Conservation (phyloP, 1,284 basidiomycete genomes). For the Marasmius tenuissimus region DNA sequence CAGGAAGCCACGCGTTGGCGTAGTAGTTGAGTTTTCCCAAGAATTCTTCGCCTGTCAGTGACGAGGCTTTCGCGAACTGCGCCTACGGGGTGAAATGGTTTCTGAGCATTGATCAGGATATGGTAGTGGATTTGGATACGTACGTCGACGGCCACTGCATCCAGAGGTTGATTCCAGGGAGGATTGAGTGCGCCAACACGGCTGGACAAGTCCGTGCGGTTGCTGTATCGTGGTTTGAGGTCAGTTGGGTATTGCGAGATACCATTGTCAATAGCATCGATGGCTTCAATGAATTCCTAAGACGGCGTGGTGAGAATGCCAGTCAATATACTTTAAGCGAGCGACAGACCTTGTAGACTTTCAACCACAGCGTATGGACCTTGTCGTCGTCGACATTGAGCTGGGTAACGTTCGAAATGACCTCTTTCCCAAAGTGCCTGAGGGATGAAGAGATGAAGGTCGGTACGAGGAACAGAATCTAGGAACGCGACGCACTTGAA, state of each 20-base stretch:
- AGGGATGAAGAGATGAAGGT: slow-evolving; percentile 7
- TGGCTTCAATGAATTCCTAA: slow-evolving; percentile 90
- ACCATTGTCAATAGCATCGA: slow-evolving; percentile 97
- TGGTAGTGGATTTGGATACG: slow-evolving; percentile 23
- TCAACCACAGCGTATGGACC: slow-evolving; percentile 80
- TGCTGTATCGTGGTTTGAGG: slow-evolving; percentile 68
- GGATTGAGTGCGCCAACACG: slow-evolving; percentile 86
- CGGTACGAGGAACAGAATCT: slow-evolving; percentile 1
- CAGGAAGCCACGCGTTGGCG: slow-evolving; percentile 90
- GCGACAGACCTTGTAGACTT: slow-evolving; percentile 73
- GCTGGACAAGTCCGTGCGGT: slow-evolving; percentile 78
- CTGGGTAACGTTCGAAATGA: slow-evolving; percentile 70
- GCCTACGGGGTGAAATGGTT: slow-evolving; percentile 39
- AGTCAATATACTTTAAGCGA: not conserved
- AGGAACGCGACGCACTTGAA: slow-evolving; percentile 71
- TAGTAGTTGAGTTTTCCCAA: slow-evolving; percentile 81
- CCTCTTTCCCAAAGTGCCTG: slow-evolving; percentile 92
- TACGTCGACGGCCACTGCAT: slow-evolving; percentile 71
- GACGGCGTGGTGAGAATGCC: not conserved
- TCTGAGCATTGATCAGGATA: not conserved
- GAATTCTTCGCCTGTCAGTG: slow-evolving; percentile 88
- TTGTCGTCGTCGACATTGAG: slow-evolving; percentile 56
- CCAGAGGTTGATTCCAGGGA: slow-evolving; percentile 82
- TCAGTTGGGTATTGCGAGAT: slow-evolving; percentile 73
- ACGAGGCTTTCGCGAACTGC: slow-evolving; percentile 80